Evolutionary conservation across 2,329 filamentous ascomycete genomes (phyloP), one percentile per base, ranked within the genome.

Genomic region (Colletotrichum abscissum): DNA sequence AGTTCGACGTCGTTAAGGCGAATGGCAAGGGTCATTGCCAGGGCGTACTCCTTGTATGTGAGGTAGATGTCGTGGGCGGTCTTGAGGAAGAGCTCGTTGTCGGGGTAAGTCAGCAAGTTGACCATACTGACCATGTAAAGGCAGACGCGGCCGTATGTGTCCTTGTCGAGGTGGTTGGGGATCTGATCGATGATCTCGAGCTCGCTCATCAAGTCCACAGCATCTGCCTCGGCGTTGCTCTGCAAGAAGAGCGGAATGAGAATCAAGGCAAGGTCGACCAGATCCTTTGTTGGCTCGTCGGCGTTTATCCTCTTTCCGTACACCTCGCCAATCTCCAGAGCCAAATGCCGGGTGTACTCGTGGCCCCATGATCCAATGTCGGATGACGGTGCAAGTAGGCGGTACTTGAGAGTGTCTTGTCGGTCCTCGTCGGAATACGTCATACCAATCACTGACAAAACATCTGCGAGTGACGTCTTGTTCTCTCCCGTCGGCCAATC

Each of bases 91-190:
- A 94, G 92, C 81, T 98, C 94, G 84, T 99, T 98, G 84, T 99
- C 97, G 56, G 97, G 97, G 80, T 97, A 98, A 67, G 97, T 98
- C 82, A 99, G 91, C 24, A 99, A 90, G 80, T 97, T 97, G 77
- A 99, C 97, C 94, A 98, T 98, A 87, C 95, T 97, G 78, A 97
- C 95, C 93, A 99, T 98, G 86, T 99, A 99, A 77, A 99, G 86
- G 81, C 97, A 98, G 69, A 98, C 97, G 80, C 97, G 89, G 65
- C 93, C 88, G 82, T 97, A 99, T 30, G 95, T 98, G 84, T 98
- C 93, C 82, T 97, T 93, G 82, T 99, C 97, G 65, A 99, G 89
- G 79, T 95, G 97, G 77, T 95, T 90, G 69, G 94, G 92, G 58
- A 99, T 93, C 80, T 95, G 88, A 80, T 98, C 95, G 77, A 99